Percentiles rank a stretch among this genome's conserved stretches.
phyloP scores from a whole-genome alignment of 805 yeast species.

The Cyberlindnera euphorbiae region DNA sequence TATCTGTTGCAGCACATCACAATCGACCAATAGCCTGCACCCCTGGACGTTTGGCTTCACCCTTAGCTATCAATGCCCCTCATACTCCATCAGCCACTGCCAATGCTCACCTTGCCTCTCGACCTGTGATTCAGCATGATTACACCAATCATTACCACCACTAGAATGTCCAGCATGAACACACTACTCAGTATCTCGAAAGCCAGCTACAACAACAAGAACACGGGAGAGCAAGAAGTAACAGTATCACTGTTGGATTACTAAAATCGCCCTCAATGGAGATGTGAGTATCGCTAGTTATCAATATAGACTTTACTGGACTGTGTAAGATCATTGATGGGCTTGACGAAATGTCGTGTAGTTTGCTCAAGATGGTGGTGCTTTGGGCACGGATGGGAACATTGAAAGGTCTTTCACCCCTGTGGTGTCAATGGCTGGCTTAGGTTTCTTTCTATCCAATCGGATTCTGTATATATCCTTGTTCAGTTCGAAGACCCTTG shows the following conservation, averaged over 20 bases:
- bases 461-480: constrained; percentile 37
- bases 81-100: constrained; percentile 27
- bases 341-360: no score
- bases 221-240: constrained; percentile 17
- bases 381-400: constrained; percentile 33
- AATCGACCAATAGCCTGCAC: background rate
- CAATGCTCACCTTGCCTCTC: constrained; percentile 25
- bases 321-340: no score
- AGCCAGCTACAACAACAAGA: background rate
- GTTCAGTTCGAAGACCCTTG: constrained; percentile 34
- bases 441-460: constrained; percentile 25
- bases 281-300: no score
- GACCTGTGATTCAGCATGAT: constrained; percentile 6
- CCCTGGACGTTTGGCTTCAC: constrained; percentile 29
- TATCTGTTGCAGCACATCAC: background rate
- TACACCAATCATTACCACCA: constrained; percentile 40
- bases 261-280: constrained; percentile 1
- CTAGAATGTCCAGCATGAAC: constrained; percentile 29
- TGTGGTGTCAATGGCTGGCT: constrained; percentile 23
- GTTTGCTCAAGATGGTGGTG: background rate
- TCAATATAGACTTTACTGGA: no score
- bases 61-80: constrained; percentile 32
- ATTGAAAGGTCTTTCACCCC: constrained; percentile 20
- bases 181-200: background rate
- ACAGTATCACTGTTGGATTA: constrained; percentile 25